Evolutionary conservation across 1,284 basidiomycete genomes (phyloP).

Genomic region (Ganoderma multipileum): DNA sequence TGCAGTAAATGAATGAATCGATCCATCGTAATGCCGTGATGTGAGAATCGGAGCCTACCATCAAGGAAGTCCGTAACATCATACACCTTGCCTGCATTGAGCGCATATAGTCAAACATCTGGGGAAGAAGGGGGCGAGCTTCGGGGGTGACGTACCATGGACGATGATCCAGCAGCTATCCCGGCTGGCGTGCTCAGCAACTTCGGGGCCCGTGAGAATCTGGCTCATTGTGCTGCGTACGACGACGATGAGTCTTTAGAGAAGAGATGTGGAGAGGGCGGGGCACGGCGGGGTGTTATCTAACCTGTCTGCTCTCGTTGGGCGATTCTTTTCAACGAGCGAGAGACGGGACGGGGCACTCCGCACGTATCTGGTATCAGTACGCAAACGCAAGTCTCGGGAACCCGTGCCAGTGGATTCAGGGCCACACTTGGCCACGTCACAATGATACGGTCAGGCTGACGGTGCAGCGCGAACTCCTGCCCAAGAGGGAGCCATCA

Average conservation of each 20-base stretch:
- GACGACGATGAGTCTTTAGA: not conserved
- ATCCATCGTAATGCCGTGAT: not conserved
- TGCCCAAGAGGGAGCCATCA: not conserved
- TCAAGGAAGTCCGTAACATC: conserved; percentile 75
- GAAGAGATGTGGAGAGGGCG: not conserved
- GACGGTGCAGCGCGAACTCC: not conserved
- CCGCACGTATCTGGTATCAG: conserved; percentile 7
- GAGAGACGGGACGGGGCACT: conserved; percentile 26
- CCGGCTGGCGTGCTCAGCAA: conserved; percentile 42
- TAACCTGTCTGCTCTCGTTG: not conserved
- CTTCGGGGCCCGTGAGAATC: conserved; percentile 38
- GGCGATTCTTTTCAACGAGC: conserved; percentile 29
- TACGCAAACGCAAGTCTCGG: not conserved
- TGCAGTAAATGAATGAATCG: conserved; percentile 20
- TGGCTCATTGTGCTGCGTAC: conserved; percentile 33
- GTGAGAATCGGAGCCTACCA: conserved; percentile 41
- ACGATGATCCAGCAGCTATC: conserved; percentile 83
- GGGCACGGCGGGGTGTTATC: not conserved
- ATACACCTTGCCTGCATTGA: conserved; percentile 62
- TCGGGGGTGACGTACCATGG: conserved; percentile 53
- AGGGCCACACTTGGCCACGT: not conserved
- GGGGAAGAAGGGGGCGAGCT: not conserved
- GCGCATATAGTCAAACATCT: conserved; percentile 23
- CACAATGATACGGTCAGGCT: not conserved
- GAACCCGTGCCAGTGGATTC: conserved; percentile 4